Base-by-base conservation (phyloP, 1,139 yeast genomes). In the Zhuliangozyma blackwelliae region DNA sequence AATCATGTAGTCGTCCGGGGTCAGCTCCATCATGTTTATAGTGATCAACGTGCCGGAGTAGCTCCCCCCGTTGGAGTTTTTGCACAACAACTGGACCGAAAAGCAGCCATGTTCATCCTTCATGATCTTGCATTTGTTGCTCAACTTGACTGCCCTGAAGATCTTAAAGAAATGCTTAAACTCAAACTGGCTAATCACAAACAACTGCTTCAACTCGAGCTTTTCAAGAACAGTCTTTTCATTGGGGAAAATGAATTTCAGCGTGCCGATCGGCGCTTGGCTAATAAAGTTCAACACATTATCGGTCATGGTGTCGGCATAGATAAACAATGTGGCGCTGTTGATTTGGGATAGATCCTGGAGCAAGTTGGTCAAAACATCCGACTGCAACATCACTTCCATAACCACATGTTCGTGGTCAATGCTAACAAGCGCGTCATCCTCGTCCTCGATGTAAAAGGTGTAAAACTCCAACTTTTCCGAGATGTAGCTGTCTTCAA, bases 381-480 rank as follows among this genome's bases (percentile, higher is more conserved):
- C 79, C 19, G 92, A 82, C 40, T 77, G 76, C 16, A 88, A 58
- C 26, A 85, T 79, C 22, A 84, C 68, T 49, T 88, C 95, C 54
- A 79, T 68, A 30, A 71, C 65, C 4, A 85, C 54, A 20, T 68
- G 64, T 33, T 62, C 57, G 35, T 75, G 65, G 51, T 82, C 80
- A 5, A 82, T 57, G 4, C 58, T 34, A 13, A 65, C 47, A 25
- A 27, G 52, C 16, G 45, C 55, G 32, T 72, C 62, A 7, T 52
- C 51, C 1, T 46, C 54, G 10, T 35, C 41, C 7, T 65, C 82
- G 32, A 73, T 51, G 45, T 68, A 75, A 38, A 65, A 68, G 0
- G 95, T 86, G 2, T 73, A 61, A 44, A 87, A 76, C 48, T 84
- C 90, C 44, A 88, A 79, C 40, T 77, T 69, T 48, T 88, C 95